Evolutionary conservation across 2,329 filamentous ascomycete species (phyloP).

Genomic region (Aurifilum marmelostoma): DNA sequence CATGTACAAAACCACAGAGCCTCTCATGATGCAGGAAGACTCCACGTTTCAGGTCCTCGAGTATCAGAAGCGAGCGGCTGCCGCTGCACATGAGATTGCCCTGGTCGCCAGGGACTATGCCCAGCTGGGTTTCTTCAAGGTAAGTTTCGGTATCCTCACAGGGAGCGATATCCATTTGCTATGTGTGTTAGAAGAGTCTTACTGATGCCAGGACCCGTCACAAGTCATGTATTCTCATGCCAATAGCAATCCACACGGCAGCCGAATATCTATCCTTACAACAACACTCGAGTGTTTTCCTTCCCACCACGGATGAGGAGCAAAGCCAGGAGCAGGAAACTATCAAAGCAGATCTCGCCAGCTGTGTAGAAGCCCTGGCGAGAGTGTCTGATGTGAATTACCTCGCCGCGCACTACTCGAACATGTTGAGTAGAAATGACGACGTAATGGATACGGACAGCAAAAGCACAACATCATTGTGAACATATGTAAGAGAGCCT

Average conservation of each 20-base stretch:
- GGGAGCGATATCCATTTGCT: not conserved
- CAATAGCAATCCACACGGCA: not conserved
- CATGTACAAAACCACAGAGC: slow-evolving; percentile 1
- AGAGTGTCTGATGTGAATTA: not conserved
- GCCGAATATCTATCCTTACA: not conserved
- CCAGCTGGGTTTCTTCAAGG: slow-evolving; percentile 2
- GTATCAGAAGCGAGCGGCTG: not conserved
- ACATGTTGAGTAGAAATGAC: not conserved
- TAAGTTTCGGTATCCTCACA: not conserved
- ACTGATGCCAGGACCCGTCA: not conserved
- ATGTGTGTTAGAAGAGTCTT: not conserved
- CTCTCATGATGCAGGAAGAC: slow-evolving; percentile 3
- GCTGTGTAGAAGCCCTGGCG: not conserved
- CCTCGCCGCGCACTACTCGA: not conserved
- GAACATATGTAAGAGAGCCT: not conserved
- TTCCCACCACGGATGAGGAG: not conserved
- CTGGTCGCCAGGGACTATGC: not conserved
- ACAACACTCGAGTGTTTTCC: not conserved
- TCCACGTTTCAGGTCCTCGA: not conserved
- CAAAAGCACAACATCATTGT: not conserved
- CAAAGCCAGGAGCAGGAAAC: slow-evolving; percentile 2
- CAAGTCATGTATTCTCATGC: not conserved
- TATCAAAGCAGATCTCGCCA: not conserved
- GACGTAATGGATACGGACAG: not conserved
- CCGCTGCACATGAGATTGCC: not conserved